A percentile compares a stretch with the other conserved stretches of the same genome.
phyloP scores from a whole-genome alignment of 768 basidiomycete species.

The Phanerochaete sordida region DNA sequence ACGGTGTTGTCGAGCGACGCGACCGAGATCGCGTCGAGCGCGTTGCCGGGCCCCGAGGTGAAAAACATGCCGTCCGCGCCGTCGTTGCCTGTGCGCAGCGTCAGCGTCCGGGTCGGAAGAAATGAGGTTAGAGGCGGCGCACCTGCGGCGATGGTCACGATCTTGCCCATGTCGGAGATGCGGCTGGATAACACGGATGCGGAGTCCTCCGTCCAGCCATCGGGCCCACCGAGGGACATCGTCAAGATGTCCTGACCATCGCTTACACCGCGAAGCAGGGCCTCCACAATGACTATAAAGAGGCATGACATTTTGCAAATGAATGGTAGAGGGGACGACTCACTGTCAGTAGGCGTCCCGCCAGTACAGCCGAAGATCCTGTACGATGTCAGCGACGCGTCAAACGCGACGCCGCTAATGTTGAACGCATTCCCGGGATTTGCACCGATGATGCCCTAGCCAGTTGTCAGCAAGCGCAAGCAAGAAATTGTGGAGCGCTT shows the following conservation, averaged over 20 bases:
- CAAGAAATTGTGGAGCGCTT: neutral
- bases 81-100: constrained; percentile 23
- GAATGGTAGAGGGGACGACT: constrained; percentile 1
- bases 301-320: too few relatives aligned
- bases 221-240: constrained; percentile 58
- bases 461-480: neutral
- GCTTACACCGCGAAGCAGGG: constrained; percentile 44
- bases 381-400: constrained; percentile 51
- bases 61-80: constrained; percentile 62
- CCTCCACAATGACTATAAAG: constrained; percentile 40
- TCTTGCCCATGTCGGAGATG: constrained; percentile 51
- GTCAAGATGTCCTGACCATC: constrained; percentile 63
- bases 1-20: constrained; percentile 56
- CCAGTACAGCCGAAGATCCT: constrained; percentile 61
- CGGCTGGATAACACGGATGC: constrained; percentile 54
- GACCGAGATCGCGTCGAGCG: constrained; percentile 52
- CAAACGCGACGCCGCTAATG: constrained; percentile 68
- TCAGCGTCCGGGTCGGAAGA: neutral
- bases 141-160: constrained; percentile 64
- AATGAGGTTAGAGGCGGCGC: constrained; percentile 15
- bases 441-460: constrained; percentile 57
- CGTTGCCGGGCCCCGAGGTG: constrained; percentile 49
- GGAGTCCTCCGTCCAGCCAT: constrained; percentile 62
- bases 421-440: constrained; percentile 58
- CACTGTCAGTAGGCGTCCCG: constrained; percentile 48